Conservation (phyloP, 2,329 filamentous ascomycete species). For the Tolypocladium inflatum region DNA sequence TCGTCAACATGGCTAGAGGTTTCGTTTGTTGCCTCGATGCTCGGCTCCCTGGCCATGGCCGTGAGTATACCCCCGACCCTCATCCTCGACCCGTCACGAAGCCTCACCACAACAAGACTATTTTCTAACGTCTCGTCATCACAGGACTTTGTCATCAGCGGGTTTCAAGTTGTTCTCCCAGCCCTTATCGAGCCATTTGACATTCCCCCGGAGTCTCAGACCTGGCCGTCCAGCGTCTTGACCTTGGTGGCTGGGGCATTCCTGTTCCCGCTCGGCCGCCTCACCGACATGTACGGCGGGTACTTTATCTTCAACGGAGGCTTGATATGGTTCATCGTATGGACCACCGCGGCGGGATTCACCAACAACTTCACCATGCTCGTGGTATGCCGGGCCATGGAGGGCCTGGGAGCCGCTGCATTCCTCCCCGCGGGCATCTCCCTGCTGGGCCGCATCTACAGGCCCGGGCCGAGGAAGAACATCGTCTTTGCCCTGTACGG, state of each 20-base stretch:
- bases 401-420: constrained; percentile 58
- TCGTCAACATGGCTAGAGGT: constrained; percentile 41
- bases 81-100: neutral
- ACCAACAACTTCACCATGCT: constrained; percentile 55
- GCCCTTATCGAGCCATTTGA: constrained; percentile 49
- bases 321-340: constrained; percentile 50
- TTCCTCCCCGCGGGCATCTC: constrained; percentile 61
- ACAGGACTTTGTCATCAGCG: constrained; percentile 63
- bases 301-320: constrained; percentile 47
- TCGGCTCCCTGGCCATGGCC: constrained; percentile 49
- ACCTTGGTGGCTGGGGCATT: constrained; percentile 44
- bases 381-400: constrained; percentile 57
- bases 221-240: constrained; percentile 54
- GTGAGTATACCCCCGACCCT: constrained; percentile 21
- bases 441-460: constrained; percentile 54
- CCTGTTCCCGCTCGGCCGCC: constrained; percentile 51
- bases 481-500: constrained; percentile 50
- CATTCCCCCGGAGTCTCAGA: constrained; percentile 51
- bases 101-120: neutral
- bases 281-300: constrained; percentile 50
- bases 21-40: constrained; percentile 48
- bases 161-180: constrained; percentile 63
- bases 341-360: constrained; percentile 58
- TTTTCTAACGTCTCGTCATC: neutral
- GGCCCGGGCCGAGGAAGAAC: constrained; percentile 61